Base-by-base conservation (phyloP, 1,139 yeast genomes). In the Komagataea norvegica region DNA sequence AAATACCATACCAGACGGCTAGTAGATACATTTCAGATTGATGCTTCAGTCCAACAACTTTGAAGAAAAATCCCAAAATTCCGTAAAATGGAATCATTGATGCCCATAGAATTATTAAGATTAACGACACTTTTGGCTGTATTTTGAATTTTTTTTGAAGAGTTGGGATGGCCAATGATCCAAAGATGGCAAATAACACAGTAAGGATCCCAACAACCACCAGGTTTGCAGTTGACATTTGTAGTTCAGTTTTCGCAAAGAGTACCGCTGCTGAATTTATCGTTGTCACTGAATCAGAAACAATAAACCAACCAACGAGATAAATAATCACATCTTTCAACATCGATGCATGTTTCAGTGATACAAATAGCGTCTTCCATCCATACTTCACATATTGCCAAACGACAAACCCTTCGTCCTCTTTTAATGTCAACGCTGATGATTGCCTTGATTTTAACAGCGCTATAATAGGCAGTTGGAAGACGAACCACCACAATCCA, bases 231-330 rank as follows among this genome's bases (percentile, higher is more conserved):
- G 87, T 77, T 3, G 72, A 61, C 88, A 81, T 81, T 34, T 69
- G 65, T 22, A 81, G 58, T 44, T 79, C 80, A 0, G 82, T 72
- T 35, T 77, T 74, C 1, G 87, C 83, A 60, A 81, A 81, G 31
- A 81, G 55, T 19, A 81, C 73, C 0, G 89, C 88, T 0, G 88
- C 79, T 1, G 86, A 77, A 54, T 80, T 80, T 41, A 81, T 80
- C 0, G 89, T 81, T 1, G 86, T 79, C 14, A 79, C 62, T 1
- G 85, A 78, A 49, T 81, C 89, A 13, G 83, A 73, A 5, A 81
- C 64, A 34, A 81, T 68, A 48, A 81, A 80, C 88, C 88, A 81
- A 1, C 83, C 85, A 0, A 73, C 40, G 8, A 81, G 57, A 47
- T 77, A 81, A 9, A 72, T 66, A 13, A 73, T 65, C 19, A 81